A percentile compares a stretch with the other conserved stretches of the same genome.
Evolutionary conservation across 2,329 filamentous ascomycete genomes (phyloP).

Genomic region (Botrytis medusae): DNA sequence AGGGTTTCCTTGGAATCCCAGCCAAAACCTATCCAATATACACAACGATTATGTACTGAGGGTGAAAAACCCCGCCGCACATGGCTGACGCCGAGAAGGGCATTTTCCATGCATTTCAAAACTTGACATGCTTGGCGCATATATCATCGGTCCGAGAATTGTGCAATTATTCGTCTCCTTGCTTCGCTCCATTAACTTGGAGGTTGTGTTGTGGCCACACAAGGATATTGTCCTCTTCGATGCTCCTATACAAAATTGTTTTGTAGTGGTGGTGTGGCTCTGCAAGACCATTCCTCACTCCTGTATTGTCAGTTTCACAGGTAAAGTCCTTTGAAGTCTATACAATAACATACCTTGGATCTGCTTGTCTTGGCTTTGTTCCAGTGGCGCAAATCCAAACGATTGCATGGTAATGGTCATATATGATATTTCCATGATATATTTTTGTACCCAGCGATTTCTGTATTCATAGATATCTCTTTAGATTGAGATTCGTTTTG

Average conservation of each 20-base stretch:
- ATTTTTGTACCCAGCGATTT: neutral
- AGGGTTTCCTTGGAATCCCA: neutral
- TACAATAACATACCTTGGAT: neutral
- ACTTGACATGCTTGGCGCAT: conserved; percentile 16
- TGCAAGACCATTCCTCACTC: neutral
- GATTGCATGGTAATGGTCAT: neutral
- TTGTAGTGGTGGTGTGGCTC: neutral
- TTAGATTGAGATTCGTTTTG: neutral
- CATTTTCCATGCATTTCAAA: neutral
- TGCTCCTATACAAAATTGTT: neutral
- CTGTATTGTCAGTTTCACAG: neutral
- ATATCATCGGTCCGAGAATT: conserved; percentile 10
- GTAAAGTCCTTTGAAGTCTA: neutral
- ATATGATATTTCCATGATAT: neutral
- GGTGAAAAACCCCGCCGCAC: neutral
- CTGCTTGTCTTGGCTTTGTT: neutral
- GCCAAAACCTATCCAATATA: conserved; percentile 1
- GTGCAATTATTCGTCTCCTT: neutral
- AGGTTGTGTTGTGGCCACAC: neutral
- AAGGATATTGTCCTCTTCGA: neutral
- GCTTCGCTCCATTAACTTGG: neutral
- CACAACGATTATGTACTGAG: neutral
- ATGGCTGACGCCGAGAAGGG: conserved; percentile 7
- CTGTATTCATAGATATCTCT: neutral
- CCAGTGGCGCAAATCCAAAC: neutral